Conservation (phyloP, 2,329 filamentous ascomycete species). For the Lachnellula arida region DNA sequence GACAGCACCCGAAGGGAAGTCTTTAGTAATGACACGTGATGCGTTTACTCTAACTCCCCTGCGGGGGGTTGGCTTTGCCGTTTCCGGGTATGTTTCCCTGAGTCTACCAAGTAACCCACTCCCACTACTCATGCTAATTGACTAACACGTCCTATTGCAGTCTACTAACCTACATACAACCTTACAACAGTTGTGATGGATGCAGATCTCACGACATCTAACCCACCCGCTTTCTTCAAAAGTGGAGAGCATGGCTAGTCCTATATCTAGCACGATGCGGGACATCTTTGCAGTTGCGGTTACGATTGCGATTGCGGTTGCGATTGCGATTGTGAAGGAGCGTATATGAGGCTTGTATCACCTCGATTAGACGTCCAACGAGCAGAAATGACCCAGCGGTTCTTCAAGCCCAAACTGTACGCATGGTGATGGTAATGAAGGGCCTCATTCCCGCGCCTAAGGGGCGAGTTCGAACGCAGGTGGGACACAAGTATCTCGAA, state of each 20-base stretch:
- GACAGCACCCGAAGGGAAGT: no score
- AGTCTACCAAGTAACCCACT: neutral
- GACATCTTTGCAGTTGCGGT: neutral
- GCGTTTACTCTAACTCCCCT: no score
- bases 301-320: neutral
- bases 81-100: no score
- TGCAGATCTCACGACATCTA: neutral
- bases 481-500: constrained; percentile 31
- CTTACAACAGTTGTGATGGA: neutral
- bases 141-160: constrained; percentile 6
- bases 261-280: neutral
- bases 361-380: neutral
- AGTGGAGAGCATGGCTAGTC: neutral
- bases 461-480: constrained; percentile 25
- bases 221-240: neutral
- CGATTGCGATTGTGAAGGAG: neutral
- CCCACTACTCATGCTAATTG: constrained; percentile 3
- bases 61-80: no score
- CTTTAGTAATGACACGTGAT: no score
- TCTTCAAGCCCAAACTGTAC: constrained; percentile 7
- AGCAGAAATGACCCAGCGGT: neutral
- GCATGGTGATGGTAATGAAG: constrained; percentile 16
- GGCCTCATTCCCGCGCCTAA: constrained; percentile 25
- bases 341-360: neutral
- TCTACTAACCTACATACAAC: constrained; percentile 5